Evolutionary conservation across 352 stramenopile genomes (phyloP).

Genomic region (Phytophthora multivora): DNA sequence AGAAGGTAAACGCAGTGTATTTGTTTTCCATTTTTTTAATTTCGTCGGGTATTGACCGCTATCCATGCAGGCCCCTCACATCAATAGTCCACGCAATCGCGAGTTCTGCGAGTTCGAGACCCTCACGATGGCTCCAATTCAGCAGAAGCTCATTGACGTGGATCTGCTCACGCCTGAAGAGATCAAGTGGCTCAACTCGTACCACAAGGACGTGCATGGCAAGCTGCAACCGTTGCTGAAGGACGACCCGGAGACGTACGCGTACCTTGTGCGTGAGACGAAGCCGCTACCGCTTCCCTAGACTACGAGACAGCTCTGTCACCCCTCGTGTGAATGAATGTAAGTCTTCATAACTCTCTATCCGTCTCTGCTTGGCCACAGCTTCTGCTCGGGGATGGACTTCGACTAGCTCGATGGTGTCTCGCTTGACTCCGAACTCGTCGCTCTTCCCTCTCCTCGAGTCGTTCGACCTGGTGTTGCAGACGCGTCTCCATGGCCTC

Average conservation of each 20-base stretch:
- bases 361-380: background rate
- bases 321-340: background rate
- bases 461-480: slow-evolving; percentile 56
- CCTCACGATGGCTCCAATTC: slow-evolving; percentile 98
- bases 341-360: background rate
- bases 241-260: slow-evolving; percentile 61
- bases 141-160: slow-evolving; percentile 96
- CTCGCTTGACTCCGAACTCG: slow-evolving; percentile 31
- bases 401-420: slow-evolving; percentile 45
- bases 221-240: slow-evolving; percentile 92
- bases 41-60: background rate
- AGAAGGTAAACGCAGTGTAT: slow-evolving; percentile 77
- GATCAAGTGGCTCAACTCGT: slow-evolving; percentile 95
- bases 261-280: slow-evolving; percentile 82
- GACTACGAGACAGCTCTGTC: background rate
- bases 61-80: slow-evolving; percentile 40
- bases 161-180: slow-evolving; percentile 91
- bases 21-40: background rate
- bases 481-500: slow-evolving; percentile 49
- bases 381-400: slow-evolving; percentile 35
- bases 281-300: slow-evolving; percentile 48
- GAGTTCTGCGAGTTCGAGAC: slow-evolving; percentile 97
- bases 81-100: slow-evolving; percentile 72
- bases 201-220: slow-evolving; percentile 92
- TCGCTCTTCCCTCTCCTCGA: slow-evolving; percentile 51